Percentiles rank a stretch among this genome's conserved stretches.
Conservation (phyloP, 345 rosid species). For the Eucalyptus sp. region DNA sequence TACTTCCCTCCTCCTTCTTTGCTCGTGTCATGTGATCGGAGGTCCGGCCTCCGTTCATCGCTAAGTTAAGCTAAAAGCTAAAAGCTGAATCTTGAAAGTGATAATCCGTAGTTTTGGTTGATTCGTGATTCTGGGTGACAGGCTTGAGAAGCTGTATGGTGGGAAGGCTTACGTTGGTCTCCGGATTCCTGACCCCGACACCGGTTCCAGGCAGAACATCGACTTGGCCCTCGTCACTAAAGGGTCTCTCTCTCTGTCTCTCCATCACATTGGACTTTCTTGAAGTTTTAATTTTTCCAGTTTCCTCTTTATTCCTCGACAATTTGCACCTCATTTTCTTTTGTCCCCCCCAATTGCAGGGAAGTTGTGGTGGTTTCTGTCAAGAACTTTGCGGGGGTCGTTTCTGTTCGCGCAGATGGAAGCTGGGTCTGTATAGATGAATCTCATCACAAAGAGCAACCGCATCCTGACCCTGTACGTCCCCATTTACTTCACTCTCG, state of each 20-base stretch:
- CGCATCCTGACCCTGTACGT: constrained; percentile 67
- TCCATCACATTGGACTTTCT: background rate
- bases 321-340: background rate
- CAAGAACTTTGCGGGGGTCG: constrained; percentile 61
- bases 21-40: background rate
- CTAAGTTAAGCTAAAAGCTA: background rate
- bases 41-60: background rate
- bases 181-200: constrained; percentile 82
- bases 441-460: constrained; percentile 24
- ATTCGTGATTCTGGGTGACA: background rate
- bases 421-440: constrained; percentile 65
- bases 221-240: constrained; percentile 63
- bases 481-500: background rate
- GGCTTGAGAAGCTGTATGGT: constrained; percentile 78
- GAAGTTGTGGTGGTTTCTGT: constrained; percentile 68
- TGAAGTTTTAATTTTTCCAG: background rate
- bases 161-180: constrained; percentile 86
- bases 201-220: constrained; percentile 57
- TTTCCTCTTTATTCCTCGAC: background rate
- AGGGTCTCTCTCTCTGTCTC: constrained; percentile 14
- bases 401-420: constrained; percentile 51
- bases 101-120: background rate
- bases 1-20: background rate
- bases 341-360: constrained; percentile 10
- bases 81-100: background rate